Conservation (phyloP, 176 grass and related monocot species). For the Cenchrus fungigraminus region DNA sequence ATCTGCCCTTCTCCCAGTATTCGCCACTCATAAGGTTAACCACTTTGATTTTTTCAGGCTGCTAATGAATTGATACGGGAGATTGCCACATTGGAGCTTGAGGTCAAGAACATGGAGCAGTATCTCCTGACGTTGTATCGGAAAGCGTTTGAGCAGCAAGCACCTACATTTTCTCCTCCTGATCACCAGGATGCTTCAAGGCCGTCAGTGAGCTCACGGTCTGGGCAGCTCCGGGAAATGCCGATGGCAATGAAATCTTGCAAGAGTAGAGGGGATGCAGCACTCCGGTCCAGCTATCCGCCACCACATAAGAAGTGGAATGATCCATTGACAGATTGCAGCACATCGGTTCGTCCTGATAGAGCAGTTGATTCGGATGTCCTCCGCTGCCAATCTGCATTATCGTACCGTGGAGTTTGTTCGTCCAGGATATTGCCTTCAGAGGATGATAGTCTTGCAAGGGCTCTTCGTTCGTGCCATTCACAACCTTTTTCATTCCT, state of each 20-base stretch:
- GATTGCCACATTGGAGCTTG: slow-evolving; percentile 83
- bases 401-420: slow-evolving; percentile 69
- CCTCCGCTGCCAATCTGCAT: slow-evolving; percentile 56
- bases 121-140: slow-evolving; percentile 91
- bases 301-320: slow-evolving; percentile 34
- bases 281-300: slow-evolving; percentile 41
- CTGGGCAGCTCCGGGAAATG: slow-evolving; percentile 30
- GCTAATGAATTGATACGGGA: slow-evolving; percentile 92
- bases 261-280: slow-evolving; percentile 38
- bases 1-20: slow-evolving; percentile 18
- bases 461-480: slow-evolving; percentile 77
- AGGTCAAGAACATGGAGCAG: slow-evolving; percentile 98
- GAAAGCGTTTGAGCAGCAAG: slow-evolving; percentile 86
- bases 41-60: slow-evolving; percentile 49
- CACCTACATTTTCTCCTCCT: slow-evolving; percentile 52
- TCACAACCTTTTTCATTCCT: slow-evolving; percentile 88
- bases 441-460: slow-evolving; percentile 81
- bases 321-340: slow-evolving; percentile 52
- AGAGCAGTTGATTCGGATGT: slow-evolving; percentile 41
- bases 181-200: slow-evolving; percentile 32
- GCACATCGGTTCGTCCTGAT: slow-evolving; percentile 32
- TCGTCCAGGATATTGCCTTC: slow-evolving; percentile 79
- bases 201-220: slow-evolving; percentile 21
- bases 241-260: slow-evolving; percentile 19
- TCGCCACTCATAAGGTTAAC: background rate